A percentile compares a stretch with the other conserved stretches of the same genome.
Conservation (phyloP, 192 early-diverging fungal species). For the Phlyctochytrium arcticum region DNA sequence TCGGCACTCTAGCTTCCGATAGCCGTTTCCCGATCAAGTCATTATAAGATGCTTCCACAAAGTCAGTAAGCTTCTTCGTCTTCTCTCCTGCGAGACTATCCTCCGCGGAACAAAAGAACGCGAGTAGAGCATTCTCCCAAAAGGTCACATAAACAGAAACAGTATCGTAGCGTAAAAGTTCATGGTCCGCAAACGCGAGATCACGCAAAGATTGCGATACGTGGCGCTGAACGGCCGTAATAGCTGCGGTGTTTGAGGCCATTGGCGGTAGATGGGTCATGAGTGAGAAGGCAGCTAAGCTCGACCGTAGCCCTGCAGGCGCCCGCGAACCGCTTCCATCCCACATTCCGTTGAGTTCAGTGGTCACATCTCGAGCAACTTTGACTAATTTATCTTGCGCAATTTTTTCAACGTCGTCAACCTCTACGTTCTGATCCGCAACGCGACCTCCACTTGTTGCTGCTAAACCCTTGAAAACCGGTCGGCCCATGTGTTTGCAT, state of each 20-base stretch:
- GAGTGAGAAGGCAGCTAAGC: constrained; percentile 19
- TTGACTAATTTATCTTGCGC: background rate
- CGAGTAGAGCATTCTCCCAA: constrained; percentile 14
- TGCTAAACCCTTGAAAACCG: constrained; percentile 28
- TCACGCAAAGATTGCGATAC: too few relatives aligned
- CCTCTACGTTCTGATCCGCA: background rate
- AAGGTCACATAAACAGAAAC: constrained; percentile 10
- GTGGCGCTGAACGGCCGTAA: too few relatives aligned
- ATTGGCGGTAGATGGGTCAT: too few relatives aligned
- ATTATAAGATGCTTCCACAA: background rate
- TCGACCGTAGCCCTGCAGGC: constrained; percentile 9
- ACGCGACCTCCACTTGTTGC: constrained; percentile 5
- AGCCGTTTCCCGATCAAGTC: constrained; percentile 16
- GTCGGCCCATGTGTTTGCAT: constrained; percentile 23
- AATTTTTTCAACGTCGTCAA: background rate
- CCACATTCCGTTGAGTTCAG: constrained; percentile 1
- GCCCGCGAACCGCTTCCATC: constrained; percentile 21
- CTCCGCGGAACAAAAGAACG: background rate
- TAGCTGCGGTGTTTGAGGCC: too few relatives aligned
- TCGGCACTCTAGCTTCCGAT: constrained; percentile 3
- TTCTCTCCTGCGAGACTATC: background rate
- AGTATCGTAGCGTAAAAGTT: constrained; percentile 4
- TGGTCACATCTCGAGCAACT: background rate
- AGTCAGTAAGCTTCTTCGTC: background rate
- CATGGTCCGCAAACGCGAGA: constrained; percentile 14